Evolutionary conservation across 1,284 basidiomycete species (phyloP), one percentile per base, ranked within the genome.

Genomic region (Heterobasidion irregulare): DNA sequence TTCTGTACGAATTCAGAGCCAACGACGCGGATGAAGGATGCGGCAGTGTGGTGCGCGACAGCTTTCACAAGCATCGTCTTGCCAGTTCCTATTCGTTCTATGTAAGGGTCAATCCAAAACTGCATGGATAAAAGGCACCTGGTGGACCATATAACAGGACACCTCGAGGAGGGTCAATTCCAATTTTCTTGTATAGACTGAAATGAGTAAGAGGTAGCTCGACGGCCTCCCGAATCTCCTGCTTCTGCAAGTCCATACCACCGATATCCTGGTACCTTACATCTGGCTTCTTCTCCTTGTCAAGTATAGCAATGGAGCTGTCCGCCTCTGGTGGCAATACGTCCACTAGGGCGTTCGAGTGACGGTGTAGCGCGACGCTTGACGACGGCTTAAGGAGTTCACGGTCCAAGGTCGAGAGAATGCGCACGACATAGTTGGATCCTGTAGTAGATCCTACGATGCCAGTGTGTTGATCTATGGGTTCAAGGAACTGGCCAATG

Each of bases 61-160:
- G 96, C 96, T 71, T 99, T 99, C 58, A 99, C 96, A 58, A 99
- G 77, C 96, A 99, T 98, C 1, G 97, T 99, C 75, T 99, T 99
- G 46, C 96, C 96, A 6, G 96, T 99, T 61, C 95, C 95, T 95
- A 58, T 8, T n/a, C 41, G 8, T 26, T 48, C 54, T 33, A n/a
- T 15, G 33, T n/a, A 46, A 16, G 15, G 43, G 18, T 57, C 32
- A 53, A 48, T 26, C 16, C 45, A 12, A 15, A 6, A 16, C n/a
- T 32, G 10, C 46, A 47, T 16, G 12, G 46, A 47, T 16, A 47
- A n/a, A 47, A 6, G 15, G 52, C 63, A 89, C 92, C 92, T 66
- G 94, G 94, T 49, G 94, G 94, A 5, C 94, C 94, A 67, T 96
- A 96, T 16, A 98, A 79, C 58, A 98, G 72, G 3, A 96, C 94